phyloP scores from a whole-genome alignment of 768 basidiomycete species.

The Suillus hirtellus region DNA sequence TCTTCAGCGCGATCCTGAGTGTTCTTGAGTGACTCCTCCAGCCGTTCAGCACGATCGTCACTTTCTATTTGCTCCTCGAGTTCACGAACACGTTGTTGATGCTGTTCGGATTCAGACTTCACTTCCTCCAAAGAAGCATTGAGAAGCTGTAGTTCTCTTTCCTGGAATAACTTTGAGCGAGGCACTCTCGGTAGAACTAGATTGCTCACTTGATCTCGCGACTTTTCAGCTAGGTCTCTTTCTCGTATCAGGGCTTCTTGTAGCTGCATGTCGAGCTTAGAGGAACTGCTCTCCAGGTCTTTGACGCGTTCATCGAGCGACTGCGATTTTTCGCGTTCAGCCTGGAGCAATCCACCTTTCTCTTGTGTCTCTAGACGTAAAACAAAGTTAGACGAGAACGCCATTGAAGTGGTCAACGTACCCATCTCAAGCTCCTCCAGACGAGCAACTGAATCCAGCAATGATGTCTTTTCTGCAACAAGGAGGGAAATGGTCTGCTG shows the following conservation, averaged over 20 bases:
- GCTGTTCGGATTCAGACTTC: constrained; percentile 52
- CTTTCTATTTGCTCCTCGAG: constrained; percentile 81
- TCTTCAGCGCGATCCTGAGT: constrained; percentile 82
- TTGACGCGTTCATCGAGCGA: constrained; percentile 43
- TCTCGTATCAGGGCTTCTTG: constrained; percentile 42
- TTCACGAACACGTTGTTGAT: constrained; percentile 62
- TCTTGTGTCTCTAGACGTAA: constrained; percentile 42
- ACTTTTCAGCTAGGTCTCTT: constrained; percentile 46
- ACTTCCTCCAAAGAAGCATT: constrained; percentile 54
- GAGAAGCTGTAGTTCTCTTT: constrained; percentile 72
- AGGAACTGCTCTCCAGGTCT: constrained; percentile 41
- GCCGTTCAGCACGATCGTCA: constrained; percentile 75
- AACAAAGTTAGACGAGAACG: neutral
- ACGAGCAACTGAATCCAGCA: constrained; percentile 58
- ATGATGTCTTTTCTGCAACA: constrained; percentile 68
- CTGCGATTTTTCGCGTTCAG: constrained; percentile 43
- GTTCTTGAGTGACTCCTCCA: constrained; percentile 73
- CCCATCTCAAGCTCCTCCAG: constrained; percentile 61
- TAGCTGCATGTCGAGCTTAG: constrained; percentile 43
- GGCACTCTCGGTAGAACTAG: neutral
- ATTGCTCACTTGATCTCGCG: constrained; percentile 33
- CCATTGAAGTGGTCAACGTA: constrained; percentile 34
- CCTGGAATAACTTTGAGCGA: constrained; percentile 39
- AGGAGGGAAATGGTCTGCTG: constrained; percentile 76
- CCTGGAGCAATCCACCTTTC: constrained; percentile 41